Base-by-base conservation (phyloP, 441 rosid genomes). In the Pelargonium cotyledonis region DNA sequence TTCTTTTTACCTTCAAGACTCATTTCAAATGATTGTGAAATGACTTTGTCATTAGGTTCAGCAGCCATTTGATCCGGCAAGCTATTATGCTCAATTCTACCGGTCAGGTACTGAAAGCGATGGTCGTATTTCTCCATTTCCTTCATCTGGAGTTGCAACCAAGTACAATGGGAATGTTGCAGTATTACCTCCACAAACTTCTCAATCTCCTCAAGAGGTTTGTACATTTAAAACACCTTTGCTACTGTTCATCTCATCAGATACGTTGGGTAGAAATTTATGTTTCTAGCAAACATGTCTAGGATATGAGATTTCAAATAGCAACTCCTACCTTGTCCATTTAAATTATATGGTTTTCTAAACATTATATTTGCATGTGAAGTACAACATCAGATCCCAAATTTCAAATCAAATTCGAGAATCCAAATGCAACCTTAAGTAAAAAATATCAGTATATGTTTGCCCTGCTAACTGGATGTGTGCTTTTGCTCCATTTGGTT, bases 121-220 rank as follows among this genome's bases (percentile, higher is more conserved):
- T 66, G 96, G 96, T 44, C 87, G 91, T 38, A 75, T 89, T 80
- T 94, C 97, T 67, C 92, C 98, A 8, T 90, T 90, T 70, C 76
- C 89, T 75, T 70, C 88, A 35, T 72, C 90, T 77, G 96, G 87
- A 81, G 85, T 82, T 81, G 83, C 89, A 46, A 70, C 89, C 70
- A 94, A 89, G 79, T 91, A 86, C 82, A 89, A 87, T 74, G 96
- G 95, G 68, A 88, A 83, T 86, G 85, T 81, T 78, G 81, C 89
- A 51, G 76, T 83, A 55, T 73, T 87, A 81, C 94, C 90, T 77
- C 86, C 87, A 60, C 96, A 85, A 73, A 75, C 94, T 71, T 79
- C 92, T 75, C 97, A 84, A 72, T 77, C 92, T 77, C 78, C 85
- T 61, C 97, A 87, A 85, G 98, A 94, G 98, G 98, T 93, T 77